Base-by-base conservation (phyloP, 768 basidiomycete species). In the Thelephora aurantiotincta region DNA sequence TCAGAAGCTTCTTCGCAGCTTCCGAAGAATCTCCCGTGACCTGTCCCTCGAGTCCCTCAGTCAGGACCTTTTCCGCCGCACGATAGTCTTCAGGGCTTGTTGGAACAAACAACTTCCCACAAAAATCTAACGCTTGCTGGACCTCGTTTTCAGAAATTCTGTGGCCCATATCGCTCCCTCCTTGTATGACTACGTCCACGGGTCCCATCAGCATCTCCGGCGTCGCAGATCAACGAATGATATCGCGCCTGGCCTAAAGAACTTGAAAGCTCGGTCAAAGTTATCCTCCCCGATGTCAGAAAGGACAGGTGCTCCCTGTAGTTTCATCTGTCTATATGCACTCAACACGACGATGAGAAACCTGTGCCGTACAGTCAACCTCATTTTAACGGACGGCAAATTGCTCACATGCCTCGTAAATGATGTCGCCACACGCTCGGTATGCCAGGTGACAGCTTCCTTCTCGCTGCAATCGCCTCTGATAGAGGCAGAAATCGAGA, bases 51-150 rank as follows among this genome's bases (percentile, higher is more conserved):
- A 14, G 35, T 36, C 18, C 34, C 6, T 47, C 43, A 5, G 51
- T 45, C 23, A 55, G 38, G 9, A 45, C 9, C 16, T 9, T 38
- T 42, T 30, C 46, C 38, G 2, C 60, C 44, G 43, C 30, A 26
- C 70, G 68, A 53, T 77, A 76, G 51, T 75, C 67, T 55, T 78
- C 80, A 7, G 77, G 78, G 7, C 74, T 69, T 2, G 78, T 80
- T 6, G 85, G 82, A 49, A 70, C 74, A 66, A 83, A 85, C 12
- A 85, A 69, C 52, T 78, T 75, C 43, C 78, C 72, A 57, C 83
- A 86, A 58, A 88, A 88, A 59, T 86, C 80, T 18, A 84, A 43
- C n/a, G n/a, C n/a, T n/a, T n/a, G n/a, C n/a, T n/a, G n/a, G n/a
- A n/a, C n/a, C n/a, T n/a, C n/a, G n/a, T 65, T 68, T 60, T 84